Evolutionary conservation across 805 yeast genomes (phyloP).

Genomic region (Barnettozyma populi): DNA sequence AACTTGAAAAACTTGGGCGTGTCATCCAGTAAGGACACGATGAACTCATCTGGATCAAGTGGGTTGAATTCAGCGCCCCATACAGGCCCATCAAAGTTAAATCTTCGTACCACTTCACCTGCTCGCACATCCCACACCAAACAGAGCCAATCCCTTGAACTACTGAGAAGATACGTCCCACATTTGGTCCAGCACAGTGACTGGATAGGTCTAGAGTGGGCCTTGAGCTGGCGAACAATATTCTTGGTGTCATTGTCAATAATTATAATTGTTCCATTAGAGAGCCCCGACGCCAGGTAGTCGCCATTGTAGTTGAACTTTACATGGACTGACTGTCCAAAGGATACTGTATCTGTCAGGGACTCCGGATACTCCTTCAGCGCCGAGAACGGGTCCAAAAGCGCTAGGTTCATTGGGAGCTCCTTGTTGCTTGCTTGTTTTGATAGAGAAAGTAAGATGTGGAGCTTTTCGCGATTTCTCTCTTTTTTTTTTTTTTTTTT

Average conservation of each 20-base stretch:
- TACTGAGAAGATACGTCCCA: slow-evolving; percentile 62
- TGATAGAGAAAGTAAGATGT: neutral
- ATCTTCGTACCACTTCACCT: slow-evolving; percentile 36
- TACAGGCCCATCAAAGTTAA: slow-evolving; percentile 61
- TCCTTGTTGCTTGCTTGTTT: neutral
- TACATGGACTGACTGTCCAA: slow-evolving; percentile 62
- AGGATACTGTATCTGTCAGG: slow-evolving; percentile 62
- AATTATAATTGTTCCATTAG: slow-evolving; percentile 68
- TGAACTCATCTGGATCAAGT: slow-evolving; percentile 37
- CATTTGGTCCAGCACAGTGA: slow-evolving; percentile 69
- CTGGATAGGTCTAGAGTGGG: slow-evolving; percentile 70
- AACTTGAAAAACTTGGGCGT: slow-evolving; percentile 47
- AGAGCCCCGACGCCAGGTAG: slow-evolving; percentile 75
- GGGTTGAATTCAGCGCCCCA: slow-evolving; percentile 67
- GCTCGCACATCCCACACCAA: slow-evolving; percentile 70
- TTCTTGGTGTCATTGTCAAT: slow-evolving; percentile 67
- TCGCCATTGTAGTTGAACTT: slow-evolving; percentile 74
- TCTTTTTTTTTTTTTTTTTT: no score
- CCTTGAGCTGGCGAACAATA: slow-evolving; percentile 49
- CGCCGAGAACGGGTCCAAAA: slow-evolving; percentile 86
- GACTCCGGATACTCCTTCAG: slow-evolving; percentile 90
- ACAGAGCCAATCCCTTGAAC: slow-evolving; percentile 79
- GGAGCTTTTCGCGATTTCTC: neutral
- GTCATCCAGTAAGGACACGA: slow-evolving; percentile 64
- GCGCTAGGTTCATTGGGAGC: slow-evolving; percentile 60